Base-by-base conservation (phyloP, 192 early-diverging fungal genomes). In the Mortierella hygrophila region DNA sequence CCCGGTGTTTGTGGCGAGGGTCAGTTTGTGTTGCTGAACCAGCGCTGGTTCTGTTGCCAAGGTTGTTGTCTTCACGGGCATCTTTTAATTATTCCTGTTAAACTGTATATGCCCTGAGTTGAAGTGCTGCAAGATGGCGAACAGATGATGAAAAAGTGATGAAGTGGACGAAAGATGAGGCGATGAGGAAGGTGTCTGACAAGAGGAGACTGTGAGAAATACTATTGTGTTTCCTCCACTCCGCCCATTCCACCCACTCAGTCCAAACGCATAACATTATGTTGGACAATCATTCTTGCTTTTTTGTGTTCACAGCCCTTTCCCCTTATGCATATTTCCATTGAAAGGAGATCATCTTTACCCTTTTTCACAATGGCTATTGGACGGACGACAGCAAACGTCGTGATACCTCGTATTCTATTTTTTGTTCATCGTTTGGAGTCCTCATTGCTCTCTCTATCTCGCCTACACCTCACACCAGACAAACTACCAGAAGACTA, bases 41-140 rank as follows among this genome's bases (percentile, higher is more conserved):
- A 85, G 38, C 9, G 47, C 71, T 26, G 83, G 83, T 1, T 69
- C 60, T 7, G 70, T 76, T 20, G 78, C 46, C 21, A 85, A 44
- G 5, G 49, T 85, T 15, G 70, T 85, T 40, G 83, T 85, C 38
- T 80, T 70, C 18, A 85, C 29, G 0, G 78, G 78, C 83, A 85
- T 85, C 7, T 6, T 54, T 41, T 38, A 11, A 4, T 54, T 38
- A 13, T 32, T 13, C n/a, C 11, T 60, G 35, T 60, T 10, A 0
- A 21, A 35, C 35, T 70, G 20, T 21, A 4, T 52, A 21, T 70
- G 35, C 13, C 3, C 26, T 32, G 60, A 26, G 55, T 32, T 65
- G 60, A 29, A 21, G 5, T 52, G 49, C 60, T 32, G n/a, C 11
- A 15, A 29, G n/a, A 9, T 11, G 13, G 11, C 13, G n/a, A 29